These are phyloP conservation scores for Mycena albidolilacea DNA, from an alignment of 768 basidiomycete species.

Conservation along the genomic window DNA sequence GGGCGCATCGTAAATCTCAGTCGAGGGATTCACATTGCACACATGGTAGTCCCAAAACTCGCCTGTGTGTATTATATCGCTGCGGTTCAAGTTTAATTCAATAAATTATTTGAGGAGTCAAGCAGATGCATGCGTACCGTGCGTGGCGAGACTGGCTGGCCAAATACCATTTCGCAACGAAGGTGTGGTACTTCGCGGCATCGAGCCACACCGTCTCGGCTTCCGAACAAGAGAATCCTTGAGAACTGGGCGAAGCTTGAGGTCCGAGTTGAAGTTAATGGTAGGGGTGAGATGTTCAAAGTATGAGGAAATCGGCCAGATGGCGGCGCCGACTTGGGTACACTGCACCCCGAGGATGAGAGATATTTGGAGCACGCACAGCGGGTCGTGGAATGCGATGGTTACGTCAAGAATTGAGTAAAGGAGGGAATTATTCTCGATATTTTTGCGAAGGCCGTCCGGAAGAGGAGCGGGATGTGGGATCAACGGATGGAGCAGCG, in stretches of 20 bases:
- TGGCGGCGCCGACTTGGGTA: neutral
- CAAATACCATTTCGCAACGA: slow-evolving; percentile 24
- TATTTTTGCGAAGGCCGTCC: neutral
- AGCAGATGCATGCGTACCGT: neutral
- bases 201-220: neutral
- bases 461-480: neutral
- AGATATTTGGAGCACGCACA: slow-evolving; percentile 20
- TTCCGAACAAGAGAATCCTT: neutral
- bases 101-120: neutral
- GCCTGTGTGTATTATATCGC: slow-evolving; percentile 2
- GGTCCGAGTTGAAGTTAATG: neutral
- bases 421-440: neutral
- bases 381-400: slow-evolving; percentile 6
- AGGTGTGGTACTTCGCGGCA: neutral
- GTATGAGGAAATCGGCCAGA: slow-evolving; percentile 1
- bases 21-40: neutral
- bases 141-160: neutral
- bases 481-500: too few species aligned
- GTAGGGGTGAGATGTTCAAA: neutral
- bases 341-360: slow-evolving; percentile 6
- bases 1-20: slow-evolving; percentile 14
- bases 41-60: slow-evolving; percentile 28
- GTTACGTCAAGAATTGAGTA: slow-evolving; percentile 8
- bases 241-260: neutral
- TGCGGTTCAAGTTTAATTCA: neutral